These are phyloP conservation scores for Paulinella micropora DNA, from an alignment of 78 protist species.

Conservation along the genomic window DNA sequence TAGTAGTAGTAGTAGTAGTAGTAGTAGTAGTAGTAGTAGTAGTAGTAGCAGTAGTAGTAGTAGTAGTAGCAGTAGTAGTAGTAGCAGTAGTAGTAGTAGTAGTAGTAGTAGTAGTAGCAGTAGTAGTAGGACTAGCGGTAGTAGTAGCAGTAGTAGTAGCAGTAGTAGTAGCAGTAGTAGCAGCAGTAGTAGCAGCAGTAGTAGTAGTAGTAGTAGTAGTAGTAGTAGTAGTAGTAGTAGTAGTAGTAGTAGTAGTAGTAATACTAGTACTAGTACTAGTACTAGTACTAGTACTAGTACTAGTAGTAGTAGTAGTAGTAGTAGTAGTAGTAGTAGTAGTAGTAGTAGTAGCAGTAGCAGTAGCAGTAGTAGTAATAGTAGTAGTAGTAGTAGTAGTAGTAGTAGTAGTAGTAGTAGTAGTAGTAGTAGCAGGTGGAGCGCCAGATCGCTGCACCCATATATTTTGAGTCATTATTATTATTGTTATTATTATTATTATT, in stretches of 20 bases:
- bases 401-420: neutral
- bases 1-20: neutral
- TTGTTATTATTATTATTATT: too few relatives aligned
- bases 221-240: too few relatives aligned
- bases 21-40: too few relatives aligned
- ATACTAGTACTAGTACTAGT: too few relatives aligned
- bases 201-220: neutral
- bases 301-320: too few relatives aligned
- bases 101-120: neutral
- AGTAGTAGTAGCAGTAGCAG: too few relatives aligned
- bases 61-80: neutral
- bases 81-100: neutral
- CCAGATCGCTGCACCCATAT: too few relatives aligned
- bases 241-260: too few relatives aligned
- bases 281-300: too few relatives aligned
- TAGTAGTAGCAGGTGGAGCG: neutral
- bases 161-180: neutral
- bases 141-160: neutral
- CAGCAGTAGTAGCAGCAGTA: neutral
- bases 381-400: conserved; percentile 3
- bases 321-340: too few relatives aligned
- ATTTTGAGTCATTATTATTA: too few relatives aligned
- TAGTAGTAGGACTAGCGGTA: neutral
- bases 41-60: neutral
- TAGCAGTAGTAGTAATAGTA: too few relatives aligned